Conservation (phyloP, 139 green algal genomes). For the Chlamydomonas sp. region DNA sequence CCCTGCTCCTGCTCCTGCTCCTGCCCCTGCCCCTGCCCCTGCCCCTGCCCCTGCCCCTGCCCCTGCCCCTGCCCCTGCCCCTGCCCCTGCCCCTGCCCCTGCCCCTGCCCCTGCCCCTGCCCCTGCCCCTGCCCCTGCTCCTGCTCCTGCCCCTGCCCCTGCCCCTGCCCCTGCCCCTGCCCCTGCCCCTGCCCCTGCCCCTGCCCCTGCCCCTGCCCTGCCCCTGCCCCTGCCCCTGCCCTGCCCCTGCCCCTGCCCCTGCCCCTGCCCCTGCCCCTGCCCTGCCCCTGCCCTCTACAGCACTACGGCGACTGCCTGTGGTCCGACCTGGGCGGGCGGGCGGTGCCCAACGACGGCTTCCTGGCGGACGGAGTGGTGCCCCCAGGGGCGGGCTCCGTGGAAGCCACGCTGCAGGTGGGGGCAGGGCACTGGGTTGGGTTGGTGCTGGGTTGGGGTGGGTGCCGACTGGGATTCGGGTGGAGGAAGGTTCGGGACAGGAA, state of each 20-base stretch:
- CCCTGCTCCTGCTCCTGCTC: no score
- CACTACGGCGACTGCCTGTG: constrained; percentile 67
- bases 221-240: neutral
- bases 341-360: constrained; percentile 66
- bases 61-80: no score
- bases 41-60: no score
- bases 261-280: neutral
- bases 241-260: neutral
- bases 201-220: neutral
- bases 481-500: neutral
- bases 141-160: no score
- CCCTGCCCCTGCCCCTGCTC: no score
- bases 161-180: no score
- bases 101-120: no score
- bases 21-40: no score
- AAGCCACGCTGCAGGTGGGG: constrained; percentile 19
- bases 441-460: neutral
- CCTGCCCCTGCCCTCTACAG: constrained; percentile 12
- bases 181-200: no score
- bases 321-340: constrained; percentile 13
- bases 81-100: no score
- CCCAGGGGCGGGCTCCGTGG: constrained; percentile 14
- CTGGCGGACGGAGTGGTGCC: constrained; percentile 46
- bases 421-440: neutral
- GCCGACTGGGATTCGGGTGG: neutral